These are phyloP conservation scores for Sporothrix humicola DNA, from an alignment of 2,329 filamentous ascomycete genomes.

Conservation along the genomic window DNA sequence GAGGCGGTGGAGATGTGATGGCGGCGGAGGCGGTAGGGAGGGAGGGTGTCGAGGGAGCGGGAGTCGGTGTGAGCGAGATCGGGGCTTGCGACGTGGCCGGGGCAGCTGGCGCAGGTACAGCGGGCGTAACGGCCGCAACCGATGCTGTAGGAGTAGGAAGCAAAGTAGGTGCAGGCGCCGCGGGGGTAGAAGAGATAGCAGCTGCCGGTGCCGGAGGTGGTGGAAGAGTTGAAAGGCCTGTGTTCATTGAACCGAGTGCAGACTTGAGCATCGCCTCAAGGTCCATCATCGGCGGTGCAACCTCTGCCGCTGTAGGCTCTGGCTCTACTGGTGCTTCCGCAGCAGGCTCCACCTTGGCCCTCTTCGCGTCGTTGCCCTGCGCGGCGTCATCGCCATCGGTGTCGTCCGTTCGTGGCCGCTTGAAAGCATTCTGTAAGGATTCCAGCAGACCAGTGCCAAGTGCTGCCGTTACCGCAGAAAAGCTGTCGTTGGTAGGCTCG, in stretches of 20 bases:
- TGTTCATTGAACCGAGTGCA: conserved; percentile 41
- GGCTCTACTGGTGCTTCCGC: conserved; percentile 1
- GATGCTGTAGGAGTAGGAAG: conserved; percentile 18
- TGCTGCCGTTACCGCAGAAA: background rate
- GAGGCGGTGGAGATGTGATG: background rate
- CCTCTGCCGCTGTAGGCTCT: background rate
- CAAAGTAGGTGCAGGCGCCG: background rate
- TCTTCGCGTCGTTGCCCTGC: conserved; percentile 37
- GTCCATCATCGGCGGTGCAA: conserved; percentile 36
- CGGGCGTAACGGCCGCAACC: background rate
- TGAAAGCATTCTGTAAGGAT: conserved; percentile 37
- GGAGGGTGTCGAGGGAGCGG: conserved; percentile 20
- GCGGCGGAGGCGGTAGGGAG: conserved; percentile 7
- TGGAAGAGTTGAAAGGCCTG: conserved; percentile 25
- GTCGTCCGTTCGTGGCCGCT: conserved; percentile 37
- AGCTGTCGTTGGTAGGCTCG: conserved; percentile 18
- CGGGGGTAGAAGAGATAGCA: background rate
- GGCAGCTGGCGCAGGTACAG: background rate
- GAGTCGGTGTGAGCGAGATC: background rate
- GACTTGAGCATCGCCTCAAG: conserved; percentile 43
- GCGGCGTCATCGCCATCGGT: background rate
- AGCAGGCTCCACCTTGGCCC: conserved; percentile 39
- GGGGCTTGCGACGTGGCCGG: background rate
- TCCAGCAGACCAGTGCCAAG: conserved; percentile 31
- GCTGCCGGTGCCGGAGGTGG: conserved; percentile 27